phyloP scores from a whole-genome alignment of 1,139 yeast genomes.

The Sugiyamaella castrensis region DNA sequence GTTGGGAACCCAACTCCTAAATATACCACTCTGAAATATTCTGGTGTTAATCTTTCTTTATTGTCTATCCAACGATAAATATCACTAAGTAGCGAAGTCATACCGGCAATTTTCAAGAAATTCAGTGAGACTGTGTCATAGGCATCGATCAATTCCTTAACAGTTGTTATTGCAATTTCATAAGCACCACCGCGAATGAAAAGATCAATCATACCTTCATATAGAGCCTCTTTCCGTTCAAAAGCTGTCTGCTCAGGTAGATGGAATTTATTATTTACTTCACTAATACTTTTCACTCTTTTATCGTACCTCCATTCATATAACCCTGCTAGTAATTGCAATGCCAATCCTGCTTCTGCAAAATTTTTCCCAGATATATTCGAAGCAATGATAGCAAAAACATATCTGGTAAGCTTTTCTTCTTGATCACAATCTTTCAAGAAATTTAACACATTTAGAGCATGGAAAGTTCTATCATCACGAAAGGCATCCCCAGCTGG shows the following conservation, averaged over 20 bases:
- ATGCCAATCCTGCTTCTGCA: conserved; percentile 80
- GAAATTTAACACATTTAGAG: conserved; percentile 71
- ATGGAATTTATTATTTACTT: conserved; percentile 61
- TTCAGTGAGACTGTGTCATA: conserved; percentile 74
- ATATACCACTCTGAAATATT: conserved; percentile 75
- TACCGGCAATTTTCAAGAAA: conserved; percentile 70
- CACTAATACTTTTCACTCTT: conserved; percentile 37
- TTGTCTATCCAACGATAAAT: conserved; percentile 66
- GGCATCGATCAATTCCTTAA: conserved; percentile 72
- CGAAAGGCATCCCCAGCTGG: conserved; percentile 84
- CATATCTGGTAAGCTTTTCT: conserved; percentile 73
- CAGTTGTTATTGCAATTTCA: conserved; percentile 74
- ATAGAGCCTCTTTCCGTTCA: conserved; percentile 73
- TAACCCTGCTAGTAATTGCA: conserved; percentile 74
- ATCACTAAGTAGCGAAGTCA: conserved; percentile 65
- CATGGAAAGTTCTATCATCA: conserved; percentile 81
- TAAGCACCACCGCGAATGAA: conserved; percentile 69
- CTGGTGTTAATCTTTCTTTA: conserved; percentile 66
- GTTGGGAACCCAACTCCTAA: conserved; percentile 85
- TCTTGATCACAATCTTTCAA: conserved; percentile 78
- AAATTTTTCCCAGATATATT: conserved; percentile 58
- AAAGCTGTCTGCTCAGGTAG: conserved; percentile 79
- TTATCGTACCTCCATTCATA: conserved; percentile 71
- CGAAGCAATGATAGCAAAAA: conserved; percentile 69
- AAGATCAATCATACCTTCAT: conserved; percentile 67